These are phyloP conservation scores for Filosporella fistucella DNA, from an alignment of 495 filamentous ascomycete species.

Conservation along the genomic window DNA sequence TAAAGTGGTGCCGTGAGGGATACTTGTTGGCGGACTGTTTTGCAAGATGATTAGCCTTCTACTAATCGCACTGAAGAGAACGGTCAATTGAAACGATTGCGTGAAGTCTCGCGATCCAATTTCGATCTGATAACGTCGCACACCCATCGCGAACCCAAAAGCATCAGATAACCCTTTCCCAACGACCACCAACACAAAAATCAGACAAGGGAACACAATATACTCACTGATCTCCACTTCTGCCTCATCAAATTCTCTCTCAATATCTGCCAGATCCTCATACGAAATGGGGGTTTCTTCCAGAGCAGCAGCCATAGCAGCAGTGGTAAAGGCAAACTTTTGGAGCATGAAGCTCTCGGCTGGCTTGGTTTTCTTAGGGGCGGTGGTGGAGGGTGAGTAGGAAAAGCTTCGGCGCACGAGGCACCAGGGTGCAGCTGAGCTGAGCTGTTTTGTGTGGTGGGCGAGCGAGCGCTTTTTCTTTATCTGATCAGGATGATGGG, in stretches of 20 bases:
- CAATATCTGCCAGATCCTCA: constrained; percentile 56
- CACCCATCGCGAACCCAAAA: too few species aligned
- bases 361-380: neutral
- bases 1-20: constrained; percentile 55
- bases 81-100: neutral
- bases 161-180: too few species aligned
- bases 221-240: constrained; percentile 66
- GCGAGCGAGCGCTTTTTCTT: neutral
- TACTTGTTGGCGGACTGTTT: constrained; percentile 52
- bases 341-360: constrained; percentile 19
- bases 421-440: neutral
- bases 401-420: too few species aligned
- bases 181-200: too few species aligned
- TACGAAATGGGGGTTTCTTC: constrained; percentile 42
- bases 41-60: constrained; percentile 6
- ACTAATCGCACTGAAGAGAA: neutral
- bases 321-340: constrained; percentile 23
- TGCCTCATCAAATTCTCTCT: constrained; percentile 65
- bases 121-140: too few species aligned
- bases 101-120: too few species aligned
- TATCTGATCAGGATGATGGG: neutral
- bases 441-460: neutral
- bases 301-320: constrained; percentile 35
- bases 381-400: neutral
- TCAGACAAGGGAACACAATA: neutral